Base-by-base conservation (phyloP, 2,329 filamentous ascomycete species). In the Penicillium sp. region DNA sequence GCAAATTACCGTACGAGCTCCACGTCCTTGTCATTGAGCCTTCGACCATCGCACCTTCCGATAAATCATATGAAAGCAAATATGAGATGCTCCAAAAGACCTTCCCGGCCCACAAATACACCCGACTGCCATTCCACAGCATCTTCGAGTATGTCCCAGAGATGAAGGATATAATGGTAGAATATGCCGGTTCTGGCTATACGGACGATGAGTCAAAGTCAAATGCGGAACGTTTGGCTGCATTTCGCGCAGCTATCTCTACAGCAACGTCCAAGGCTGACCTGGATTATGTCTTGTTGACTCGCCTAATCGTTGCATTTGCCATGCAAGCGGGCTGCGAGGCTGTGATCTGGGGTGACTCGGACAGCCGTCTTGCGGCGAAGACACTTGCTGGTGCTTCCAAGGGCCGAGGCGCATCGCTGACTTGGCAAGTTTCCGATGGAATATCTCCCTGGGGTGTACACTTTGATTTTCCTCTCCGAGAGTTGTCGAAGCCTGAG, bases 331-430 rank as follows among this genome's bases (percentile, higher is more conserved):
- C 73, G 17, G 66, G 58, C 9, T 92, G 81, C 59, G 76, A 82
- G 47, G 80, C 79, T 9, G 74, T 96, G 28, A 66, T 96, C 1
- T 82, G 92, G 63, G 89, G 85, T 14, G 82, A 90, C 64, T 93
- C 80, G 49, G 95, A 92, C 13, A 95, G 88, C 4, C 78, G 81
- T 11, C 78, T 98, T 18, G 90, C 92, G 3, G 86, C 90, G 50
- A 80, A 86, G 55, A 85, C 87, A 0, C 76, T 98, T 10, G 74
- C 86, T 5, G 86, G 92, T 65, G 88, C 90, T 2, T 88, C 90
- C 15, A 95, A 95, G 65, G 92, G 92, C 1, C 77, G 90, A 32
- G 92, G 90, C 1, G 88, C 83, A 50, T 79, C 84, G 3, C 67
- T 96, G 13, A 85, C 89, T 1, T 90, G 83, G 80, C 78, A 85